These are phyloP conservation scores for Trichoderma endophyticum DNA, from an alignment of 2,329 filamentous ascomycete genomes.

Conservation along the genomic window DNA sequence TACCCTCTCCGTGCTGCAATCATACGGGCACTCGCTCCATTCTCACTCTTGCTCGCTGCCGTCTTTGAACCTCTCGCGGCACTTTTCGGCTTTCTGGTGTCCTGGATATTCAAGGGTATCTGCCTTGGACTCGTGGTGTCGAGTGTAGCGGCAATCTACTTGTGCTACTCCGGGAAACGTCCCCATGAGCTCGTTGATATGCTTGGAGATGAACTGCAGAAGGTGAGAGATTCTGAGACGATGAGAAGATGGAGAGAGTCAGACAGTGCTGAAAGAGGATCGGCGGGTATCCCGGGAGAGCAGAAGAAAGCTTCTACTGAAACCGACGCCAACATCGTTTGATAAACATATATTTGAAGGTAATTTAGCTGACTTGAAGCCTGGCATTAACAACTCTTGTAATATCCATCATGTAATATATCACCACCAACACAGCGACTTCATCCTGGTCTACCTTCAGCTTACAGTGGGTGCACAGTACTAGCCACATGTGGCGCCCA, in stretches of 20 bases:
- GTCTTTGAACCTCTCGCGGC: background rate
- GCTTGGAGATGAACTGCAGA: background rate
- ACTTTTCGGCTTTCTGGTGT: background rate
- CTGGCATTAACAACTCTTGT: background rate
- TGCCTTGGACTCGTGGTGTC: background rate
- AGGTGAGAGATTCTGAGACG: background rate
- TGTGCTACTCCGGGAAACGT: background rate
- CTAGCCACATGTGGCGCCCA: background rate
- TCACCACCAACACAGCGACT: background rate
- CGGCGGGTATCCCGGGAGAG: background rate
- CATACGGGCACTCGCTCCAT: background rate
- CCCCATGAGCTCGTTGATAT: background rate
- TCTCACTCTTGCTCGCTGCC: background rate
- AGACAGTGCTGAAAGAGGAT: background rate
- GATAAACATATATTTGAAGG: background rate
- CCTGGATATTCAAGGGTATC: background rate
- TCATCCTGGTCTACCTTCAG: background rate
- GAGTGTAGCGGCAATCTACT: background rate
- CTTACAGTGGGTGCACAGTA: background rate
- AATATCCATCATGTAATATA: background rate
- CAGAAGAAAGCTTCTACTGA: background rate
- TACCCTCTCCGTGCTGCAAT: background rate
- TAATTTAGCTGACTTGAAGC: background rate
- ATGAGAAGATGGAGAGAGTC: background rate
- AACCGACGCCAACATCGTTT: background rate